Base-by-base conservation (phyloP, 2,329 filamentous ascomycete genomes). In the Ophiocordyceps camponoti-saundersi region DNA sequence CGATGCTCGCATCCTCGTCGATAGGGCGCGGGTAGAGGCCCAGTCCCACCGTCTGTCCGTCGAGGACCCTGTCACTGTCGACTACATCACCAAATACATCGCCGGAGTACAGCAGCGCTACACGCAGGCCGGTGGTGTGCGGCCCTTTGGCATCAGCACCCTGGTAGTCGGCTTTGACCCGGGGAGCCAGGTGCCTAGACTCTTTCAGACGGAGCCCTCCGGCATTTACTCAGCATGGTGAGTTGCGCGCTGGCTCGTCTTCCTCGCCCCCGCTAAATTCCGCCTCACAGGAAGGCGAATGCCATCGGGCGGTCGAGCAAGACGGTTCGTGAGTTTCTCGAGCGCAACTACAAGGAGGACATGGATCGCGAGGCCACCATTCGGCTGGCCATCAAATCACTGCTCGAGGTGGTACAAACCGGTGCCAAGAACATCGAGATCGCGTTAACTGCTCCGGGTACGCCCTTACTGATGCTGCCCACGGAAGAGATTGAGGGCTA, bases 401-500 rank as follows among this genome's bases (percentile, higher is more conserved):
- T 98, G 53, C 72, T 98, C 50, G 92, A 98, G 67, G 92, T 98
- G 47, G 92, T 98, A 51, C 92, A 98, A 69, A 98, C 92, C 3
- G 92, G 92, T 52, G 92, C 92, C 46, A 98, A 98, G 80, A 98
- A 98, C 68, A 98, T 98, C 59, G 92, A 98, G 71, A 96, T 98
- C 60, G 92, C 93, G 49, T 82, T 98, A 61, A 95, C 96, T 88
- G 85, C 87, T 8, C 89, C 92, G 7, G 89, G 87, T 46, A 88
- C 95, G 72, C 66, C 75, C 16, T 79, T 98, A 52, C 89, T 96
- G 72, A 89, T 95, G 80, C 76, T 98, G 56, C 86, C 88, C 2
- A 83, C 90, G 30, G 90, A 96, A 65, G 86, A 95, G 59, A 98
- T 98, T 59, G 92, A 98, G 73, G 78, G 79, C 56, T 95, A 94